Percentiles rank a stretch among this genome's conserved stretches.
Conservation (phyloP, 192 early-diverging fungal genomes). For the Podila epicladia region DNA sequence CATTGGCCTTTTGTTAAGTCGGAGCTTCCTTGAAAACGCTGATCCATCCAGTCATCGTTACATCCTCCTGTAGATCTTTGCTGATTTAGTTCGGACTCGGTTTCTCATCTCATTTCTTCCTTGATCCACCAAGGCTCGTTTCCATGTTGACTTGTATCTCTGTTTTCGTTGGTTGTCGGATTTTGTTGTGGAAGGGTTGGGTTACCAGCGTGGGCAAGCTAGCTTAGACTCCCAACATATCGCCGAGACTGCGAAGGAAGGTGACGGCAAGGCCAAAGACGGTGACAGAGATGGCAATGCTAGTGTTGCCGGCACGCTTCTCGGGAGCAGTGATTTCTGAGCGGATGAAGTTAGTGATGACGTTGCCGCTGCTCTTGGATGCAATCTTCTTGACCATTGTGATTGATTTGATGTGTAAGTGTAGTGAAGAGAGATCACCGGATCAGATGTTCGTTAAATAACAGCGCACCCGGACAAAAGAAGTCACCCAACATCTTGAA, state of each 20-base stretch:
- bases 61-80: too few species aligned
- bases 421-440: slow-evolving; percentile 1
- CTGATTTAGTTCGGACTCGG: too few species aligned
- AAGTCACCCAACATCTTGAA: neutral
- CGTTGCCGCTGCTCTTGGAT: slow-evolving; percentile 52
- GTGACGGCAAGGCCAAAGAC: slow-evolving; percentile 65
- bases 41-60: too few species aligned
- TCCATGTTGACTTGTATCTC: neutral
- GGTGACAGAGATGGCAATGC: slow-evolving; percentile 64
- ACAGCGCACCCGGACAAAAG: neutral
- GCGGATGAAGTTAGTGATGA: slow-evolving; percentile 51
- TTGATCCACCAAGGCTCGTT: neutral
- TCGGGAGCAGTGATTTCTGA: slow-evolving; percentile 63
- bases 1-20: too few species aligned
- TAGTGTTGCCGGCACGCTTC: slow-evolving; percentile 62
- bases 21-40: too few species aligned
- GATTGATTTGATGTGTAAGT: slow-evolving; percentile 1
- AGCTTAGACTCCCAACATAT: slow-evolving; percentile 62
- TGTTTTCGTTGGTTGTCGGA: neutral
- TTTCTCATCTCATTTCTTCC: neutral
- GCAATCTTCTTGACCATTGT: slow-evolving; percentile 54
- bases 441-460: neutral
- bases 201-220: neutral
- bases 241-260: slow-evolving; percentile 65
- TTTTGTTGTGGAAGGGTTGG: neutral